phyloP scores from a whole-genome alignment of 495 filamentous ascomycete species.

The Aspergillus ellipticus region DNA sequence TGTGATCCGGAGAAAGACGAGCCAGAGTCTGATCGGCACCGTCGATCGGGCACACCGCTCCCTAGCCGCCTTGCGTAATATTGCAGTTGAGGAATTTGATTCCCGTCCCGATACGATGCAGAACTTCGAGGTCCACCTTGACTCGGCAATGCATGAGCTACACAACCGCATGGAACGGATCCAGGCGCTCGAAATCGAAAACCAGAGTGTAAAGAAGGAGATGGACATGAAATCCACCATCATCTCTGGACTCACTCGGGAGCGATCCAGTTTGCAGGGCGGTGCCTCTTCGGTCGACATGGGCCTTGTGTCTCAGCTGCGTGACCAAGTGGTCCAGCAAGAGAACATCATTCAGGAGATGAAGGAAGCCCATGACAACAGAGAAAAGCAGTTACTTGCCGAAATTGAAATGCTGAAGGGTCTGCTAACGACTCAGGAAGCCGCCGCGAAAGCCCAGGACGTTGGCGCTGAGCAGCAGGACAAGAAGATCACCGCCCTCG shows the following conservation, averaged over 20 bases:
- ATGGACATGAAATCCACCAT: constrained; percentile 95
- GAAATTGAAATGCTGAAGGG: constrained; percentile 66
- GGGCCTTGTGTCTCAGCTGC: constrained; percentile 80
- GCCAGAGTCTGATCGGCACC: constrained; percentile 76
- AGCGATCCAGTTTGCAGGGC: constrained; percentile 80
- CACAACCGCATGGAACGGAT: constrained; percentile 83
- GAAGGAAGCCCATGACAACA: constrained; percentile 63
- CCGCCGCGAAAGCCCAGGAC: constrained; percentile 40
- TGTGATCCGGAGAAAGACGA: constrained; percentile 88
- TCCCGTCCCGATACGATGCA: constrained; percentile 78
- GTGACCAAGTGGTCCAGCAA: constrained; percentile 80
- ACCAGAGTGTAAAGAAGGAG: constrained; percentile 80
- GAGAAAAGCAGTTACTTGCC: constrained; percentile 68
- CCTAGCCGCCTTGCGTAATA: constrained; percentile 82
- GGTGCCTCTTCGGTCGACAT: constrained; percentile 83
- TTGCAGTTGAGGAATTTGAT: constrained; percentile 83
- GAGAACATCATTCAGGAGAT: constrained; percentile 75
- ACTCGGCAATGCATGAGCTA: constrained; percentile 89
- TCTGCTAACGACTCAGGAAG: constrained; percentile 48
- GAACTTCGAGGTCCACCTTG: constrained; percentile 88
- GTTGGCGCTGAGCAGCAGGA: constrained; percentile 50
- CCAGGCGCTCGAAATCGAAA: constrained; percentile 81
- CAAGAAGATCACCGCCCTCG: constrained; percentile 65
- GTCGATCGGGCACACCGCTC: constrained; percentile 90
- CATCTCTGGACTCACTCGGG: constrained; percentile 88